Evolutionary conservation across 1,139 yeast genomes (phyloP).

Genomic region (Geotrichum fermentans): DNA sequence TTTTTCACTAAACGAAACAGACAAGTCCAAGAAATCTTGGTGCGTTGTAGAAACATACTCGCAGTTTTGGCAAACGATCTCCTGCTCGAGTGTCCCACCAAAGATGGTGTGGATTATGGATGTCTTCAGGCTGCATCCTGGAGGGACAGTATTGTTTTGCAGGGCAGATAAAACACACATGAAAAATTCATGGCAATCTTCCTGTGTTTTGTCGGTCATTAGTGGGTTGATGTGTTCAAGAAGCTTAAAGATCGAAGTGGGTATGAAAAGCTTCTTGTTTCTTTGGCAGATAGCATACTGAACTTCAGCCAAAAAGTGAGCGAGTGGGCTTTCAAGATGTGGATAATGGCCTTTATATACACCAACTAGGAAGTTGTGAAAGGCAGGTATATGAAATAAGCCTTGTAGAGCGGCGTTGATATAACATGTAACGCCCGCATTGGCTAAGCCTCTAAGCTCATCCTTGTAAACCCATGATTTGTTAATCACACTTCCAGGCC

Average conservation of each 20-base stretch:
- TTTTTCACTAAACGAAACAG: constrained; percentile 43
- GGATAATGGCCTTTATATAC: constrained; percentile 32
- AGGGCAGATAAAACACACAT: constrained; percentile 82
- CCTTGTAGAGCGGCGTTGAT: constrained; percentile 93
- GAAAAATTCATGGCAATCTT: constrained; percentile 93
- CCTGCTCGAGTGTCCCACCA: constrained; percentile 83
- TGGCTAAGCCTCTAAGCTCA: neutral
- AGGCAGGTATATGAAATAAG: constrained; percentile 81
- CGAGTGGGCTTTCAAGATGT: neutral
- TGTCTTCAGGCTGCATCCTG: constrained; percentile 72
- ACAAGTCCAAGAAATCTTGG: constrained; percentile 88
- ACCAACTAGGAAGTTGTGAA: constrained; percentile 74
- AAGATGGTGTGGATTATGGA: constrained; percentile 85
- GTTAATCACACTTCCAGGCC: neutral
- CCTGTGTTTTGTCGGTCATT: constrained; percentile 91
- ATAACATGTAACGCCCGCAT: constrained; percentile 62
- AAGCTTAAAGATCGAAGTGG: neutral
- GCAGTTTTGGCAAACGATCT: constrained; percentile 76
- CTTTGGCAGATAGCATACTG: neutral
- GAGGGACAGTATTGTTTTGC: constrained; percentile 87
- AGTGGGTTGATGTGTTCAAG: neutral
- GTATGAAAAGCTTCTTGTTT: neutral
- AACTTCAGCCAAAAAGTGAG: neutral
- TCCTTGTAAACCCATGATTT: neutral
- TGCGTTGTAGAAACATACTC: constrained; percentile 73